Percentiles rank a stretch among this genome's conserved stretches.
phyloP scores from a whole-genome alignment of 257 asterid genomes.

The Nicotiana otophora region DNA sequence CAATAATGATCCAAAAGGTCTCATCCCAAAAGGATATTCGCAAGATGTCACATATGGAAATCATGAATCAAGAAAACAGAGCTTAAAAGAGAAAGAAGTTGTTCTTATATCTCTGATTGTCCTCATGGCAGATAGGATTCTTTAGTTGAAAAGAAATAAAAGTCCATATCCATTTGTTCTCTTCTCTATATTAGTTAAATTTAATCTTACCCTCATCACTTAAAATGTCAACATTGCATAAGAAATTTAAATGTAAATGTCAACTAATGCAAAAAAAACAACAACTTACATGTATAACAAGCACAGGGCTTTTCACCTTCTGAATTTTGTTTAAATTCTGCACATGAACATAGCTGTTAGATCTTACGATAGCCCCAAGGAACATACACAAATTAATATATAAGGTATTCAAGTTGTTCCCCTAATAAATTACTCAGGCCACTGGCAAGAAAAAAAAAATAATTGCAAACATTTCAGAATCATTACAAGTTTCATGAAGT shows the following conservation, averaged over 20 bases:
- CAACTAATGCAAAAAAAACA: background rate
- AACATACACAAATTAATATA: background rate
- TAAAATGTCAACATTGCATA: background rate
- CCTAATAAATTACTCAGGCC: background rate
- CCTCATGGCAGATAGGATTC: background rate
- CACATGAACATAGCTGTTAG: conserved; percentile 26
- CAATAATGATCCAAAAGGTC: background rate
- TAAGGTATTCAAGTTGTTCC: background rate
- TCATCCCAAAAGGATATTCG: background rate
- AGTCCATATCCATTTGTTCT: background rate
- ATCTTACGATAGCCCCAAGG: background rate
- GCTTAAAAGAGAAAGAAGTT: background rate
- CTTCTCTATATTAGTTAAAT: background rate
- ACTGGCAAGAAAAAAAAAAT: background rate
- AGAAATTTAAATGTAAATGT: background rate
- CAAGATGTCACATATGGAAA: background rate
- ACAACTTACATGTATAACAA: conserved; percentile 89
- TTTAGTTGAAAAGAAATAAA: background rate
- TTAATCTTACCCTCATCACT: background rate
- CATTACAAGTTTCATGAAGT: background rate
- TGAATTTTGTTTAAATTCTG: conserved; percentile 92
- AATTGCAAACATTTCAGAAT: background rate
- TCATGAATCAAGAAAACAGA: background rate
- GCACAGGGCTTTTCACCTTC: conserved; percentile 92
- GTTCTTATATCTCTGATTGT: background rate